Percentiles rank a stretch among this genome's conserved stretches.
phyloP scores from a whole-genome alignment of 2,329 filamentous ascomycete species.

The Arachnopeziza araneosa region DNA sequence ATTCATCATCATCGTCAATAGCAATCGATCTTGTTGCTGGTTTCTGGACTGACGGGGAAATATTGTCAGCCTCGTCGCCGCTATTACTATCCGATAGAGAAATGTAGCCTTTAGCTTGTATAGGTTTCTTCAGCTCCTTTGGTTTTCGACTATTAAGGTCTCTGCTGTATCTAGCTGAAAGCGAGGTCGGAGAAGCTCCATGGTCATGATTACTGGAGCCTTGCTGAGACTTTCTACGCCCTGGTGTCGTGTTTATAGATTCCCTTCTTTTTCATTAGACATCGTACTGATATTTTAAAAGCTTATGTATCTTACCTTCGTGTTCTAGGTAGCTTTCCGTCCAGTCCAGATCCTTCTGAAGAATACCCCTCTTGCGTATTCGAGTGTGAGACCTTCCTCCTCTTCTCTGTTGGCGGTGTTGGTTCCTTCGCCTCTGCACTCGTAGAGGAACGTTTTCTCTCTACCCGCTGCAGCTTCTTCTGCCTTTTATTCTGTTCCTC shows the following conservation, averaged over 20 bases:
- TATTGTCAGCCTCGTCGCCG: neutral
- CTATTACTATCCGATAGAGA: constrained; percentile 22
- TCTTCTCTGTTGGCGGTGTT: constrained; percentile 22
- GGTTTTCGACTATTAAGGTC: constrained; percentile 12
- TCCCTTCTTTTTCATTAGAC: constrained; percentile 9
- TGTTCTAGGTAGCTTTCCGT: constrained; percentile 3
- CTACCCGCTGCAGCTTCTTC: constrained; percentile 23
- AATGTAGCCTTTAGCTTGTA: constrained; percentile 15
- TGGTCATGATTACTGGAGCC: constrained; percentile 2
- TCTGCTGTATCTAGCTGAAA: constrained; percentile 17
- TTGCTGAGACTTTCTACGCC: constrained; percentile 14
- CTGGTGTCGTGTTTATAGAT: constrained; percentile 18
- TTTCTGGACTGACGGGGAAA: neutral
- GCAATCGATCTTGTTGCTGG: constrained; percentile 1
- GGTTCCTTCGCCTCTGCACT: constrained; percentile 21
- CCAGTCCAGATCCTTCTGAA: constrained; percentile 11
- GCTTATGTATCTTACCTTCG: constrained; percentile 7
- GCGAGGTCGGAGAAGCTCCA: constrained; percentile 11
- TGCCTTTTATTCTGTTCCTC: constrained; percentile 34
- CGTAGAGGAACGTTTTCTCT: constrained; percentile 25
- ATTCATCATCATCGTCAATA: constrained; percentile 19
- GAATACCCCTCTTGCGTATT: constrained; percentile 10
- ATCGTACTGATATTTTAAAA: neutral
- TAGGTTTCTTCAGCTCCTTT: constrained; percentile 1
- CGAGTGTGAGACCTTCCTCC: constrained; percentile 18